These are phyloP conservation scores for Canavalia gladiata DNA, from an alignment of 306 rosid species.

Conservation along the genomic window DNA sequence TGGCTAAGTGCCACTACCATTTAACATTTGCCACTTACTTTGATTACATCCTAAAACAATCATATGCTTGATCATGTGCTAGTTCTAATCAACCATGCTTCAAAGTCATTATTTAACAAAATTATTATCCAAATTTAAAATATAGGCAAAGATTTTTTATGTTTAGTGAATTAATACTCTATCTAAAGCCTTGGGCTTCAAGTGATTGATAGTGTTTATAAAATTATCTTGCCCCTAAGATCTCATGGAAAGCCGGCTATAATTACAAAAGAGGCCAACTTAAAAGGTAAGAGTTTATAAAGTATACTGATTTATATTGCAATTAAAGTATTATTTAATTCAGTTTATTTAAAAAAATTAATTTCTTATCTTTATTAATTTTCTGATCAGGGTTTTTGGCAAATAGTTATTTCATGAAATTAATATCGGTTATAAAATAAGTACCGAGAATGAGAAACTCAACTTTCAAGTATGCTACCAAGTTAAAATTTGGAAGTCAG, in stretches of 20 bases:
- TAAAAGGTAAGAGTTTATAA: neutral
- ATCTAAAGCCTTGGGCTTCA: constrained; percentile 12
- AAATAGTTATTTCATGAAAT: no score
- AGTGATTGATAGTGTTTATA: neutral
- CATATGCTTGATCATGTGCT: constrained; percentile 21
- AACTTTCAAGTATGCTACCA: neutral
- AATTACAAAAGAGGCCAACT: neutral
- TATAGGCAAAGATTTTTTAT: neutral
- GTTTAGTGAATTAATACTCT: constrained; percentile 1
- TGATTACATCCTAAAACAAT: constrained; percentile 36
- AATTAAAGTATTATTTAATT: no score
- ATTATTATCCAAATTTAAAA: constrained; percentile 24
- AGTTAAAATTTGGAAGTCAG: neutral
- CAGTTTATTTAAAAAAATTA: no score
- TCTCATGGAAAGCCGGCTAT: neutral
- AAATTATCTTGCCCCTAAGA: constrained; percentile 14
- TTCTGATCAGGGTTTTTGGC: no score
- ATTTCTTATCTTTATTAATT: no score
- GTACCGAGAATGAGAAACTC: neutral
- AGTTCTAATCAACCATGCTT: neutral
- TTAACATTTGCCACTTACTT: constrained; percentile 41
- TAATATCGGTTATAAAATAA: neutral
- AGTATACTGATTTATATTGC: neutral
- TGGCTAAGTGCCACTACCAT: constrained; percentile 46
- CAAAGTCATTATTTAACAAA: neutral